These are phyloP conservation scores for Capsella rubella DNA, from an alignment of 441 rosid species.

Conservation along the genomic window DNA sequence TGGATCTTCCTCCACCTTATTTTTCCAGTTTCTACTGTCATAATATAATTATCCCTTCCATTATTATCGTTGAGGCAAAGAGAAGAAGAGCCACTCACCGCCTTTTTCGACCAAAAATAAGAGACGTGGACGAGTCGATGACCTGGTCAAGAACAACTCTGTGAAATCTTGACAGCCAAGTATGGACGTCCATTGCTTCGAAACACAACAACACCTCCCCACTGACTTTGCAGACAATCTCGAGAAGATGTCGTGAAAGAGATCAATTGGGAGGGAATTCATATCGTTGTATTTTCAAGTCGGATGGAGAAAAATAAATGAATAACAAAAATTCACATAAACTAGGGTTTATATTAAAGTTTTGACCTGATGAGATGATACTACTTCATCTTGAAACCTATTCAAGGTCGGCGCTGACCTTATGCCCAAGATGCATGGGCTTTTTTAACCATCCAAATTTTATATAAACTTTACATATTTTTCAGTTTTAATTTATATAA, in stretches of 20 bases:
- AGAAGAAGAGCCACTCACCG: not conserved
- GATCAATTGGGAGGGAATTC: not conserved
- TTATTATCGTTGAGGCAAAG: not conserved
- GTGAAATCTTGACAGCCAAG: not conserved
- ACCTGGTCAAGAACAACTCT: not conserved
- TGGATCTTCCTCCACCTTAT: not conserved
- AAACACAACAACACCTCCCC: not conserved
- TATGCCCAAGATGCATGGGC: too few relatives aligned
- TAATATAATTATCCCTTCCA: not conserved
- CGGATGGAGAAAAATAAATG: not conserved
- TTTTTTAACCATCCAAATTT: too few relatives aligned
- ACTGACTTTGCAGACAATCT: not conserved
- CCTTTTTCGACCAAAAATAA: accelerated
- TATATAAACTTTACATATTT: too few relatives aligned
- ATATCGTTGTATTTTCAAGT: constrained; percentile 8
- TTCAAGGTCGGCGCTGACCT: too few relatives aligned
- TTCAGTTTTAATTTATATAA: too few relatives aligned
- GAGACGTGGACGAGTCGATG: not conserved
- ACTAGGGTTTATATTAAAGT: too few relatives aligned
- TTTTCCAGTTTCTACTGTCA: not conserved
- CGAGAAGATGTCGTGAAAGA: not conserved
- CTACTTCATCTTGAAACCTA: too few relatives aligned
- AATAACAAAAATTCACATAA: too few relatives aligned
- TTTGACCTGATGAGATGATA: too few relatives aligned
- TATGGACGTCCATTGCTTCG: not conserved